Base-by-base conservation (phyloP, 371 early-diverging fungal genomes). In the Lichtheimia ramosa region DNA sequence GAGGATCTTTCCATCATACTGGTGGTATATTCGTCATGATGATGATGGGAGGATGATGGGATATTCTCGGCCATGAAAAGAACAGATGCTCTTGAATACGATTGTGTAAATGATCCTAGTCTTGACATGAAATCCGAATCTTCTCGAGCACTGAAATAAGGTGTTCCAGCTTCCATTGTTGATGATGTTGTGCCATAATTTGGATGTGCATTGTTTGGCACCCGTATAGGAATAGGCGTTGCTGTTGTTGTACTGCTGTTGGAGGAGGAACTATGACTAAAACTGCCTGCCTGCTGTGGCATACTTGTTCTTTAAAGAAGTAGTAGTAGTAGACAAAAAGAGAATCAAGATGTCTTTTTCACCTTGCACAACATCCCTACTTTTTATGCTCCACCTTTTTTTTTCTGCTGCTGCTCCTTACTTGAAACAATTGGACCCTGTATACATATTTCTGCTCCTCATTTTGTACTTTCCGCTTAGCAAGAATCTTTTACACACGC, bases 151-250 rank as follows among this genome's bases (percentile, higher is more conserved):
- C 66, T 34, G 34, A 61, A 39, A 20, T 49, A 57, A 14, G 27
- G 42, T 20, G 56, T 55, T n/a, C 43, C 56, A 16, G 56, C 43
- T 20, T 23, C 56, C 40, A 42, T 24, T 59, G 61, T 14, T 59
- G 62, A 0, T 43, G 23, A 20, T 64, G 61, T 18, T 61, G 61
- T 18, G 50, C 66, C 12, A 56, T 57, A 34, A 7, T 27, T 18
- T 41, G 67, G 73, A 58, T 67, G 70, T 1, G 65, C 69, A 27
- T 73, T 73, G 18, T 54, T 58, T 43, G 73, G 73, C n/a, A 65
- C 68, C 3, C 73, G 62, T 46, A 64, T 59, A 21, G 41, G 63
- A 43, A 60, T 46, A 14, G 59, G 59, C 21, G 42, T 39, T 15
- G 58, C 41, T 27, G 27, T 27, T 3, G 25, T 25, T 6, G 28